Base-by-base conservation (phyloP, 805 yeast genomes). In the Diddensiella santjacobensis region DNA sequence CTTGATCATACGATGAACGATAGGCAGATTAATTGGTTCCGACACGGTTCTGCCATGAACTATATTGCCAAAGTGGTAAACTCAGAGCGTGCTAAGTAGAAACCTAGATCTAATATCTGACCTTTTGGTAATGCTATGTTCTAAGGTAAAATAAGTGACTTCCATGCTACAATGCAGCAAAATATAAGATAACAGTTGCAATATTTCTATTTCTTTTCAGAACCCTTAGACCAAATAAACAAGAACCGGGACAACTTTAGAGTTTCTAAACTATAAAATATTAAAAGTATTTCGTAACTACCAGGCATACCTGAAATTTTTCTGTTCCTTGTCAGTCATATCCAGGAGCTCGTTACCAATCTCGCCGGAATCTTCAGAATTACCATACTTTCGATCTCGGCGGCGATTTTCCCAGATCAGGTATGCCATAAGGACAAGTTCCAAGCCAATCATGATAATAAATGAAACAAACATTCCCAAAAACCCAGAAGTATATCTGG, bases 21-120 rank as follows among this genome's bases (percentile, higher is more conserved):
- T 57, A 96, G 91, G 78, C 99, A 91, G 80, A 86, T 91, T 69
- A 96, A 87, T 70, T 91, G 98, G 98, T 91, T 91, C 86, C 90
- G 86, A 80, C 82, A 84, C 65, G 99, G 99, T 78, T 88, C 97
- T 62, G 99, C 99, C 71, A 83, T 93, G 76, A 93, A 93, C 87
- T 87, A 84, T 80, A 87, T 89, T n/a, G n/a, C n/a, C n/a, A n/a
- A n/a, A n/a, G n/a, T n/a, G n/a, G n/a, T n/a, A n/a, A n/a, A n/a
- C n/a, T n/a, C n/a, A n/a, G n/a, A n/a, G n/a, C n/a, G n/a, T n/a
- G n/a, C n/a, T n/a, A n/a, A n/a, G n/a, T n/a, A n/a, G n/a, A n/a
- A n/a, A n/a, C n/a, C n/a, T n/a, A n/a, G n/a, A n/a, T n/a, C n/a
- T n/a, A n/a, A n/a, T n/a, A n/a, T n/a, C n/a, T n/a, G n/a, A n/a